These are phyloP conservation scores for Sisymbrium irio DNA, from an alignment of 345 rosid species.

Conservation along the genomic window DNA sequence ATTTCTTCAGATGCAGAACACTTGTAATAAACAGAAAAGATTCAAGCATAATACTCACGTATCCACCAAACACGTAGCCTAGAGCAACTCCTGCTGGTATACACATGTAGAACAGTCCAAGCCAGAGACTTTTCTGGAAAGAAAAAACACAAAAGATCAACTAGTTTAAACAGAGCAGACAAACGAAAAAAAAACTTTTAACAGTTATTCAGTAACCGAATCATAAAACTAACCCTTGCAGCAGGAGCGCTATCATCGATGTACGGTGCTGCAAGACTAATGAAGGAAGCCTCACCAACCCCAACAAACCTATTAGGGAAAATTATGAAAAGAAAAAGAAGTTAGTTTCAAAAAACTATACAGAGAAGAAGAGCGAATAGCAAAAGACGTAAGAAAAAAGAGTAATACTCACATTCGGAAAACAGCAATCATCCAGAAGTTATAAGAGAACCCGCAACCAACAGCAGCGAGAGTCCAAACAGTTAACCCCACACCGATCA, in stretches of 20 bases:
- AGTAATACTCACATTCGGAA: conserved; percentile 68
- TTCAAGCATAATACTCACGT: conserved; percentile 45
- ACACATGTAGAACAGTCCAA: conserved; percentile 92
- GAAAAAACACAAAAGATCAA: not conserved
- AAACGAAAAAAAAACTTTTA: not conserved
- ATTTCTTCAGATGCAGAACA: not conserved
- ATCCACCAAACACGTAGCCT: conserved; percentile 93
- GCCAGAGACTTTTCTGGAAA: conserved; percentile 89
- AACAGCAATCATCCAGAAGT: conserved; percentile 78
- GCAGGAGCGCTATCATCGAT: conserved; percentile 92
- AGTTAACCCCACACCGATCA: conserved; percentile 83
- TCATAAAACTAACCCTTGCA: conserved; percentile 50
- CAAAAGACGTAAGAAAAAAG: not conserved
- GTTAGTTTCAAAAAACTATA: not conserved
- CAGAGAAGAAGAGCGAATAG: not conserved
- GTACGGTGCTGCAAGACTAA: conserved; percentile 97
- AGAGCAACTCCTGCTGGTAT: conserved; percentile 89
- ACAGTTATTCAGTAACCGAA: not conserved
- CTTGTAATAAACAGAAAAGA: not conserved
- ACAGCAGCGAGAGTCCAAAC: conserved; percentile 84
- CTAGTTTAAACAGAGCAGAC: not conserved
- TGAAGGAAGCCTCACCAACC: conserved; percentile 98
- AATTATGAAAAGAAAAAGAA: not conserved
- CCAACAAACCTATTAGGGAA: conserved; percentile 72
- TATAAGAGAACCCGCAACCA: conserved; percentile 78